phyloP scores from a whole-genome alignment of 2,329 filamentous ascomycete genomes.

The Colletotrichum sp. region DNA sequence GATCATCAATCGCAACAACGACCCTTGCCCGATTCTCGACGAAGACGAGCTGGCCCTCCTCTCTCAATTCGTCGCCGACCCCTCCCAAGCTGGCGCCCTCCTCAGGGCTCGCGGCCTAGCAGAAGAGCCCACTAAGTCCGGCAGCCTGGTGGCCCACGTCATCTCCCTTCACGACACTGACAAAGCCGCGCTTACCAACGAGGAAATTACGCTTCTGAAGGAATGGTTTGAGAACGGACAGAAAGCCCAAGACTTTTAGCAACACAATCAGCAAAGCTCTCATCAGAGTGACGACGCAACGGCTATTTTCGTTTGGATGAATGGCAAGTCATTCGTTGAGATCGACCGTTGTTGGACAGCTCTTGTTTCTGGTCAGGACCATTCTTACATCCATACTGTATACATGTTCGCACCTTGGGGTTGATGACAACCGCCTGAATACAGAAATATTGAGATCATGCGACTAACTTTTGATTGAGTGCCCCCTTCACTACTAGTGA shows the following conservation, averaged over 20 bases:
- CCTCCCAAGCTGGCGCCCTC: background rate
- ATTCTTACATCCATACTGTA: no score
- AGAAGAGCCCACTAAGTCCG: background rate
- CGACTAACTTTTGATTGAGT: no score
- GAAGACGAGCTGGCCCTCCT: conserved; percentile 9
- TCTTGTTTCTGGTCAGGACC: no score
- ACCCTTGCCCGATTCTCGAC: conserved; percentile 13
- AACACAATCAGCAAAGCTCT: no score
- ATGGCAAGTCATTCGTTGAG: no score
- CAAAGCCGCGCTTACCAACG: conserved; percentile 2
- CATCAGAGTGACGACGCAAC: no score
- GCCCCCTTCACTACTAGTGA: no score
- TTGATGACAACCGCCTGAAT: no score
- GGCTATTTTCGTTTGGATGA: no score
- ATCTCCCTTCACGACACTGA: conserved; percentile 14
- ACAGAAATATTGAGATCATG: no score
- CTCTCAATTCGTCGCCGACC: conserved; percentile 3
- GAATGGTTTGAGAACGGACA: conserved; percentile 13
- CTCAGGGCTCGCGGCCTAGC: background rate
- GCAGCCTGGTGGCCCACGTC: conserved; percentile 14
- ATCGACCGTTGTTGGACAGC: no score
- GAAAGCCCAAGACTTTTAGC: background rate
- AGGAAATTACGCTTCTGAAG: conserved; percentile 12
- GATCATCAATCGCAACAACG: conserved; percentile 22
- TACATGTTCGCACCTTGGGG: no score